Conservation (phyloP, 1,139 yeast genomes). For the Eremothecium cymbalariae region DNA sequence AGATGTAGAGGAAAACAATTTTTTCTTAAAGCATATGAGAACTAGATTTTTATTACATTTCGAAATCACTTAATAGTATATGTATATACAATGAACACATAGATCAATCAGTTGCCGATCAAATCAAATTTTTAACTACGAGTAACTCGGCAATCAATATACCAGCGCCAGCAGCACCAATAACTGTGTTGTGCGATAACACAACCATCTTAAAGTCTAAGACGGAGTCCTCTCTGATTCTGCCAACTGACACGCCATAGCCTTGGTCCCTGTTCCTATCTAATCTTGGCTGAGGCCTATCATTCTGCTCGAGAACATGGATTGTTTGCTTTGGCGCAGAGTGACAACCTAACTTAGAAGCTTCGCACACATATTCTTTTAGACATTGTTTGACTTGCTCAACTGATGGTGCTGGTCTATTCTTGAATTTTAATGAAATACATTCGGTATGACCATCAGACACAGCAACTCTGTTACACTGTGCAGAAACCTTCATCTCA, state of each 20-base stretch:
- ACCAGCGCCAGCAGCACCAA: constrained; percentile 99
- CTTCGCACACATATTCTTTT: constrained; percentile 76
- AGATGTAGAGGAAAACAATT: not conserved
- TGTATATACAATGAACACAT: not conserved
- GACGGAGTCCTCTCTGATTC: constrained; percentile 87
- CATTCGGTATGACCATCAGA: constrained; percentile 98
- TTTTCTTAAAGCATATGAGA: not conserved
- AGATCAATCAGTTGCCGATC: constrained; percentile 17
- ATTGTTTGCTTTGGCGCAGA: constrained; percentile 92
- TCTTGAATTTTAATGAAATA: constrained; percentile 74
- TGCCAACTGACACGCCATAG: constrained; percentile 90
- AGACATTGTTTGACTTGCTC: constrained; percentile 69
- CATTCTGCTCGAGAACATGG: constrained; percentile 81
- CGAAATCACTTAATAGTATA: no score
- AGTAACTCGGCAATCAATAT: constrained; percentile 88
- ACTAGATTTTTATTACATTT: not conserved
- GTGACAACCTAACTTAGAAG: constrained; percentile 64
- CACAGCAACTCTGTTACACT: constrained; percentile 94
- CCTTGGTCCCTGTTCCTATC: constrained; percentile 96
- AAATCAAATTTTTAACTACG: constrained; percentile 67
- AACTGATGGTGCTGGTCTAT: constrained; percentile 75
- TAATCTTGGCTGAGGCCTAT: constrained; percentile 96
- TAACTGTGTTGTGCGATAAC: constrained; percentile 89
- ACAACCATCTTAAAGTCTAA: constrained; percentile 94
- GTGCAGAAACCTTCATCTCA: constrained; percentile 83